A percentile compares a stretch with the other conserved stretches of the same genome.
Conservation (phyloP, 208 protist species). For the Leishmania mexicana region DNA sequence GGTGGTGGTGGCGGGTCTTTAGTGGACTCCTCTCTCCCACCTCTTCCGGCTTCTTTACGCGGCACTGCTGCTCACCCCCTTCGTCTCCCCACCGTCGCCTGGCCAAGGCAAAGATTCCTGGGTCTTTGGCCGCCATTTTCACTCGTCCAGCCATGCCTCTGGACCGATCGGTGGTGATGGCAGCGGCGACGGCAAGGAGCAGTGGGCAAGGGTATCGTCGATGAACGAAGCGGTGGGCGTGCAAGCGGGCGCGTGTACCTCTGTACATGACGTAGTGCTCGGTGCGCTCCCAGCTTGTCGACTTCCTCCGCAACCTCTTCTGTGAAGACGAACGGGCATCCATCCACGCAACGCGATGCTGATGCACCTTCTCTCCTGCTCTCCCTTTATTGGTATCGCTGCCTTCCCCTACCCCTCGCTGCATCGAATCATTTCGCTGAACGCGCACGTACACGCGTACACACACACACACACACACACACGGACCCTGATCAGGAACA, state of each 20-base stretch:
- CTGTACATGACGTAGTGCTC: not conserved
- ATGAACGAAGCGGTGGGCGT: not conserved
- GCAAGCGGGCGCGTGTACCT: not conserved
- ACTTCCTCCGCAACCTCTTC: not conserved
- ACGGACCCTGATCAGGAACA: not conserved
- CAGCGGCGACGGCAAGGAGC: not conserved
- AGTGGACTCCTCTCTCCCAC: not conserved
- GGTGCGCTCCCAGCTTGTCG: not conserved
- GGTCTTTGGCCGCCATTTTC: not conserved
- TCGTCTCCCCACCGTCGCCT: not conserved
- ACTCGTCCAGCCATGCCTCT: not conserved
- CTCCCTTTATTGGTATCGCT: not conserved
- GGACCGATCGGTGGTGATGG: not conserved
- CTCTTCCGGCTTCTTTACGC: not conserved
- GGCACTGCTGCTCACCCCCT: too few relatives aligned
- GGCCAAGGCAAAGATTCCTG: not conserved
- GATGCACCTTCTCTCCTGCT: not conserved
- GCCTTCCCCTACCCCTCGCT: not conserved
- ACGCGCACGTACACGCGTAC: not conserved
- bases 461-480: not conserved
- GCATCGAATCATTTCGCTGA: not conserved
- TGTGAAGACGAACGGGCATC: not conserved
- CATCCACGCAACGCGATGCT: not conserved
- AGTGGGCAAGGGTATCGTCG: not conserved
- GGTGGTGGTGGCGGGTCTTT: not conserved